Evolutionary conservation across 2,329 filamentous ascomycete species (phyloP).

Genomic region (Thermoascus crustaceus): DNA sequence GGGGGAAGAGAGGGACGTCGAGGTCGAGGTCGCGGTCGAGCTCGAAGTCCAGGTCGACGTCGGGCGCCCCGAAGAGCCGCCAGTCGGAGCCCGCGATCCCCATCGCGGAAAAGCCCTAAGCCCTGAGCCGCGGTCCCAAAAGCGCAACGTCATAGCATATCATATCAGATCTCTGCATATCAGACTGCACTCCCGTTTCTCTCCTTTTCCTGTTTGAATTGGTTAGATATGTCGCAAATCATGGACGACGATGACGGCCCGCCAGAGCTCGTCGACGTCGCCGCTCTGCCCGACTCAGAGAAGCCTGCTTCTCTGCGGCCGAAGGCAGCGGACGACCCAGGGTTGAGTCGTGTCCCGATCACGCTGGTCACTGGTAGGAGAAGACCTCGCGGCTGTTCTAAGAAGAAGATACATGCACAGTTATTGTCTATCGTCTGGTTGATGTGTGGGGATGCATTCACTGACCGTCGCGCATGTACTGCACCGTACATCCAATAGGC

Average conservation of each 20-base stretch:
- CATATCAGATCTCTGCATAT: constrained; percentile 8
- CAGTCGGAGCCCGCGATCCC: too few relatives aligned
- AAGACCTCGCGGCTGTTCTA: background rate
- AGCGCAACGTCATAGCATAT: constrained; percentile 17
- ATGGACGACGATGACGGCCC: constrained; percentile 38
- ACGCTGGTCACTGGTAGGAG: constrained; percentile 42
- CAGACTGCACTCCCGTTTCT: constrained; percentile 3
- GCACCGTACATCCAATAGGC: too few relatives aligned
- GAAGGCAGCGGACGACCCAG: constrained; percentile 17
- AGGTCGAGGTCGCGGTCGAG: constrained; percentile 4
- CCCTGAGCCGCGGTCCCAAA: constrained; percentile 1
- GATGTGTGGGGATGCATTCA: constrained; percentile 5
- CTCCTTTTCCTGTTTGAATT: background rate
- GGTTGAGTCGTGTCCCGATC: constrained; percentile 38
- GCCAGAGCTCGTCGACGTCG: constrained; percentile 36
- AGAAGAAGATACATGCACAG: background rate
- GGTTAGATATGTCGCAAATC: constrained; percentile 11
- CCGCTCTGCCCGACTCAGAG: constrained; percentile 20
- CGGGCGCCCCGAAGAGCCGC: constrained; percentile 7
- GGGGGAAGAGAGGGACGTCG: constrained; percentile 32
- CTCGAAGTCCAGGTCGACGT: constrained; percentile 5
- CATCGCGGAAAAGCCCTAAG: constrained; percentile 20
- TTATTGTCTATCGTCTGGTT: background rate
- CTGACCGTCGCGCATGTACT: constrained; percentile 5
- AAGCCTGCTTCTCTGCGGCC: constrained; percentile 15